Conservation (phyloP, 1,284 basidiomycete genomes). For the Agaricales sp. region DNA sequence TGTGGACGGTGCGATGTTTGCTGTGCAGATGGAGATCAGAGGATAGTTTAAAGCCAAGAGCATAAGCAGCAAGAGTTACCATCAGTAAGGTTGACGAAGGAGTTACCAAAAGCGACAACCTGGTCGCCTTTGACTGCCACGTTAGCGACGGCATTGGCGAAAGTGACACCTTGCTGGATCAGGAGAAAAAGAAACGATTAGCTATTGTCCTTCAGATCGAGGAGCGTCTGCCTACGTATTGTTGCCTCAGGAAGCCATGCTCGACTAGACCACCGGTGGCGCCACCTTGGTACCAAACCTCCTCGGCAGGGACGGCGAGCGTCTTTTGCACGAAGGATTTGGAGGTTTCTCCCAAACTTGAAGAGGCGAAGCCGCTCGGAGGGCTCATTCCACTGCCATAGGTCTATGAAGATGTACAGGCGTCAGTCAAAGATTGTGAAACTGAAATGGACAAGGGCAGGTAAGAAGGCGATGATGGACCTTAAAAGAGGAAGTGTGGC, state of each 20-base stretch:
- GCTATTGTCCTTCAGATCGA: too few relatives aligned
- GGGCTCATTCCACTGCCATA: background rate
- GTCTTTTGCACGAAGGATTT: background rate
- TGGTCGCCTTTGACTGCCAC: background rate
- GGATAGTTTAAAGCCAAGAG: background rate
- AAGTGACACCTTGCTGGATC: background rate
- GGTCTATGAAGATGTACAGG: background rate
- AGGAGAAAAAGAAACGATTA: too few relatives aligned
- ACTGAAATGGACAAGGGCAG: background rate
- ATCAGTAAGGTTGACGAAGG: background rate
- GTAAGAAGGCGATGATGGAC: background rate
- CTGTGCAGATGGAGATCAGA: background rate
- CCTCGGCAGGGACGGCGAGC: background rate
- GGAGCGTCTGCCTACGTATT: background rate
- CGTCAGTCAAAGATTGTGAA: too few relatives aligned
- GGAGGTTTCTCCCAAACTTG: background rate
- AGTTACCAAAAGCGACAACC: background rate
- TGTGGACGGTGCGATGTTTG: background rate
- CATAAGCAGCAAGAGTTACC: background rate
- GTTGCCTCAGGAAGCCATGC: background rate
- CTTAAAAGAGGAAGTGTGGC: background rate
- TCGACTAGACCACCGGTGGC: background rate
- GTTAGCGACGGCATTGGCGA: slow-evolving; percentile 1
- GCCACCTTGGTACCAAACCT: background rate
- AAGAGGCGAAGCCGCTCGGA: background rate